phyloP scores from a whole-genome alignment of 2,329 filamentous ascomycete genomes.

The Tolypocladium endophyticum region DNA sequence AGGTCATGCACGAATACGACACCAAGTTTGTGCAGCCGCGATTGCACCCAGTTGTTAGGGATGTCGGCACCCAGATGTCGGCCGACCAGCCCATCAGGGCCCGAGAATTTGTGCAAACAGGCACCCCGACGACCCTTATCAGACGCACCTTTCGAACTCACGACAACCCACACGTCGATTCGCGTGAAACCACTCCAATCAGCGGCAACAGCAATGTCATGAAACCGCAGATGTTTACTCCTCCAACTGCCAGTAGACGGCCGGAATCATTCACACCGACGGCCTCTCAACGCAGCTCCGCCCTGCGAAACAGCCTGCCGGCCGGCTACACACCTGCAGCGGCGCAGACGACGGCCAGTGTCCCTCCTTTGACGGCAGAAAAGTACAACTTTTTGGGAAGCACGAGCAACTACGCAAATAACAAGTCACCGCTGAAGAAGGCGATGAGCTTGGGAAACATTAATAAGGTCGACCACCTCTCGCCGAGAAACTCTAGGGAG shows the following conservation, averaged over 20 bases:
- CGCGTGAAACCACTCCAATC: slow-evolving; percentile 36
- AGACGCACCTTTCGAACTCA: slow-evolving; percentile 71
- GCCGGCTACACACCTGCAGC: slow-evolving; percentile 17
- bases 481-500: slow-evolving; percentile 49
- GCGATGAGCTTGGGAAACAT: slow-evolving; percentile 53
- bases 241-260: slow-evolving; percentile 19
- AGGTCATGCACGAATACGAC: slow-evolving; percentile 93
- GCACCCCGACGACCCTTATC: slow-evolving; percentile 51
- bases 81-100: slow-evolving; percentile 30
- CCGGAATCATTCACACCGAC: slow-evolving; percentile 24
- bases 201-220: slow-evolving; percentile 20
- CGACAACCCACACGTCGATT: slow-evolving; percentile 70
- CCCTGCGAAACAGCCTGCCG: slow-evolving; percentile 23
- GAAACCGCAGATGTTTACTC: slow-evolving; percentile 33
- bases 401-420: slow-evolving; percentile 70
- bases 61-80: slow-evolving; percentile 72
- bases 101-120: slow-evolving; percentile 33
- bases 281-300: slow-evolving; percentile 16
- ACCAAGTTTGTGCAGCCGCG: slow-evolving; percentile 88
- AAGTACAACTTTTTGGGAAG: slow-evolving; percentile 51
- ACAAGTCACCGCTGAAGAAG: slow-evolving; percentile 76
- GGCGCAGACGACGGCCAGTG: slow-evolving; percentile 10
- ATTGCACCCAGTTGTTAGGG: slow-evolving; percentile 66
- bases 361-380: slow-evolving; percentile 11
- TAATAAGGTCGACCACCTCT: slow-evolving; percentile 26